Evolutionary conservation across 2,329 filamentous ascomycete species (phyloP).

Genomic region (Catunica adiposa): DNA sequence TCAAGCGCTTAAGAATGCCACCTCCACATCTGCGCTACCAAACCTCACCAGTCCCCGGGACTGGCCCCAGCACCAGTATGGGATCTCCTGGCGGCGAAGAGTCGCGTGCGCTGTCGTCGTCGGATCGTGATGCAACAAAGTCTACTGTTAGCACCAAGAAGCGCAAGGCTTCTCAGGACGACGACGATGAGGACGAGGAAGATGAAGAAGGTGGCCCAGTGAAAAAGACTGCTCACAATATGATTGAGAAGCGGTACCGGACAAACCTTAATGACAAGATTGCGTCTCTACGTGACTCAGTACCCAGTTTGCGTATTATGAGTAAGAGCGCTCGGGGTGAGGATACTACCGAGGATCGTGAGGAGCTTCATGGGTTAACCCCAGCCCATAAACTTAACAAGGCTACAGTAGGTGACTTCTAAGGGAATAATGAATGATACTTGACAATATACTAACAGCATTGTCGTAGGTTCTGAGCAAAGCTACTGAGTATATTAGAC

Average conservation of each 20-base stretch:
- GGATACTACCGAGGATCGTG: conserved; percentile 55
- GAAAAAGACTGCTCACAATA: conserved; percentile 95
- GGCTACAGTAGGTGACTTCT: conserved; percentile 50
- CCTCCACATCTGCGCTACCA: conserved; percentile 44
- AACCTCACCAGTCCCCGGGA: conserved; percentile 21
- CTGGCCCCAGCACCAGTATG: conserved; percentile 38
- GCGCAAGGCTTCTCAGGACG: conserved; percentile 42
- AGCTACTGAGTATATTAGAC: conserved; percentile 88
- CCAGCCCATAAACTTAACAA: conserved; percentile 94
- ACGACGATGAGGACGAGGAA: conserved; percentile 38
- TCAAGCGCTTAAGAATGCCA: conserved; percentile 45
- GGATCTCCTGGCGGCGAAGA: conserved; percentile 36
- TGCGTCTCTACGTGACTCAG: conserved; percentile 74
- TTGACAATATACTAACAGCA: neutral
- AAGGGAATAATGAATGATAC: neutral
- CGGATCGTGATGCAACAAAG: conserved; percentile 30
- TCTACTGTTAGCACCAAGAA: conserved; percentile 41
- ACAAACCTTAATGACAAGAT: conserved; percentile 98
- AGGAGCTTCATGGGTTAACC: conserved; percentile 65
- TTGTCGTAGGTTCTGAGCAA: conserved; percentile 56
- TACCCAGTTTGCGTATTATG: conserved; percentile 77
- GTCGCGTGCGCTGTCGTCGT: conserved; percentile 38
- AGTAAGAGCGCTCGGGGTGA: conserved; percentile 53
- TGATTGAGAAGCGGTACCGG: conserved; percentile 94
- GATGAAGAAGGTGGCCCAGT: conserved; percentile 35